Percentiles rank a stretch among this genome's conserved stretches.
These are phyloP conservation scores for Epichloe brachyelytri DNA, from an alignment of 2,329 filamentous ascomycete genomes.

Conservation along the genomic window DNA sequence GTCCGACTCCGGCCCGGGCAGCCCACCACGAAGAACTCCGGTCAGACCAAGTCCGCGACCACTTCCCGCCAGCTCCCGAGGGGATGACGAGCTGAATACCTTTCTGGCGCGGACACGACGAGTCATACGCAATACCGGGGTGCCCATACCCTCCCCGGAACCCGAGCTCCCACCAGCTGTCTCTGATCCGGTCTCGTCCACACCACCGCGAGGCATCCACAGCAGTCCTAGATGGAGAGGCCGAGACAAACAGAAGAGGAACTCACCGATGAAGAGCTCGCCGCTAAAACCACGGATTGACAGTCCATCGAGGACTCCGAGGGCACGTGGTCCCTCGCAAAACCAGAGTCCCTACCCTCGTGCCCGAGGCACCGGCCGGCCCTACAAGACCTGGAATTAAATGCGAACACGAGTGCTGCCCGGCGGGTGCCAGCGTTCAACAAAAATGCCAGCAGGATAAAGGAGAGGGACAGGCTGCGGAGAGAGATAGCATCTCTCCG, in stretches of 20 bases:
- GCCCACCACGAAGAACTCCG: conserved; percentile 26
- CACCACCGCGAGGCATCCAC: conserved; percentile 46
- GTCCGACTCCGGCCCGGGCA: conserved; percentile 19
- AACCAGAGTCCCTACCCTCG: conserved; percentile 1
- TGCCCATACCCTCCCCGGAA: conserved; percentile 28
- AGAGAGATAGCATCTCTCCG: conserved; percentile 43
- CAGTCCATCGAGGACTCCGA: conserved; percentile 11
- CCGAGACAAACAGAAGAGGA: conserved; percentile 21
- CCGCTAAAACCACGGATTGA: conserved; percentile 33
- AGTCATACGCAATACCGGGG: conserved; percentile 19
- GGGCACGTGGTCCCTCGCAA: conserved; percentile 3
- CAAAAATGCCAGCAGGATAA: conserved; percentile 35
- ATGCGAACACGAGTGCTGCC: conserved; percentile 20
- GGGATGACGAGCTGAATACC: conserved; percentile 18
- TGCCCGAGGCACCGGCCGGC: not conserved
- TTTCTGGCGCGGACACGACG: conserved; percentile 17
- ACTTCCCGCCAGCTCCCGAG: conserved; percentile 27
- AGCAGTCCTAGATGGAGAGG: conserved; percentile 37
- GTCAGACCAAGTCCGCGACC: conserved; percentile 32
- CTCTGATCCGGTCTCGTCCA: conserved; percentile 39
- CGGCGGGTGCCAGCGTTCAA: conserved; percentile 30
- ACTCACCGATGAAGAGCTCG: conserved; percentile 30
- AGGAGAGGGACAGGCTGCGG: conserved; percentile 37
- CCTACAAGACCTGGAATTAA: conserved; percentile 4
- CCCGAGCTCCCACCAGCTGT: conserved; percentile 51